Percentiles rank a stretch among this genome's conserved stretches.
Conservation (phyloP, 805 yeast genomes). For the Sugiyamaella mastotermitis region DNA sequence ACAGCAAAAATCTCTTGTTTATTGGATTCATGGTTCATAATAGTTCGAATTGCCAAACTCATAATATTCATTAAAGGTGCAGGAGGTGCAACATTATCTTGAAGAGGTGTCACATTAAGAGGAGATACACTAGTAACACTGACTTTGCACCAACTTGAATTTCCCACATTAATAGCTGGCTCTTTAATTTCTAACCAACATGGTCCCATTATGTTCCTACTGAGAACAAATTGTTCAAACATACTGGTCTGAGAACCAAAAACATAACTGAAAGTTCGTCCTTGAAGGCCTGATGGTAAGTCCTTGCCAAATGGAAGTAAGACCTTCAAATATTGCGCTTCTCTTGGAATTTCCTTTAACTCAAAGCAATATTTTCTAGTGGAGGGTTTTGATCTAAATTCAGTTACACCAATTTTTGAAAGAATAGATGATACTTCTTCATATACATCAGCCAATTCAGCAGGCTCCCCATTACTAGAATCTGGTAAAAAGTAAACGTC, state of each 20-base stretch:
- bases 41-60: constrained; percentile 73
- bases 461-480: constrained; percentile 26
- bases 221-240: constrained; percentile 82
- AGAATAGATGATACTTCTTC: constrained; percentile 69
- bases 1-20: constrained; percentile 85
- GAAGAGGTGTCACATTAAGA: constrained; percentile 40
- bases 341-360: constrained; percentile 67
- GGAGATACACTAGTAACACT: constrained; percentile 53
- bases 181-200: constrained; percentile 82
- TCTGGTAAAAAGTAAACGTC: constrained; percentile 78
- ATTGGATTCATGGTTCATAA: constrained; percentile 65
- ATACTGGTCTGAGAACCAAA: constrained; percentile 71
- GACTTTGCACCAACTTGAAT: constrained; percentile 70
- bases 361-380: constrained; percentile 85
- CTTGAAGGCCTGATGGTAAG: constrained; percentile 45
- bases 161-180: constrained; percentile 47
- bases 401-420: constrained; percentile 50
- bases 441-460: constrained; percentile 56
- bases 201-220: constrained; percentile 89
- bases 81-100: constrained; percentile 30
- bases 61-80: constrained; percentile 69
- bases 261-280: constrained; percentile 61
- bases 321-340: constrained; percentile 73
- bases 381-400: constrained; percentile 65
- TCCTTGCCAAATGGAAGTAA: constrained; percentile 52